phyloP scores from a whole-genome alignment of 2,329 filamentous ascomycete genomes.

The Fusarium floridanum region DNA sequence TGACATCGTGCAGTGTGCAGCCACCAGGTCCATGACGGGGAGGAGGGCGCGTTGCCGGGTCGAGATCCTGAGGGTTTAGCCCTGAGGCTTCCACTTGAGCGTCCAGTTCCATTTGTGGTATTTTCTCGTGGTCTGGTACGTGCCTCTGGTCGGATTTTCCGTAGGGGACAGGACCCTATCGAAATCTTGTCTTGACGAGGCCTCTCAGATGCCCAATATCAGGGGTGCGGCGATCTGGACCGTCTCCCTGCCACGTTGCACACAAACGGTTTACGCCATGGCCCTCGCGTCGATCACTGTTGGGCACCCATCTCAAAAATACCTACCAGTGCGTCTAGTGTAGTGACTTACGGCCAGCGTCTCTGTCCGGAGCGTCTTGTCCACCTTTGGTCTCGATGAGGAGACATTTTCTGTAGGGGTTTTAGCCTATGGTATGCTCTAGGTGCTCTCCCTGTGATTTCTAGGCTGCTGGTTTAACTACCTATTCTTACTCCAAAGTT shows the following conservation, averaged over 20 bases:
- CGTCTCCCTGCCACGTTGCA: background rate
- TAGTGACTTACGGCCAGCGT: background rate
- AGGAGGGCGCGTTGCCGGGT: background rate
- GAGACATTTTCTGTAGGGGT: background rate
- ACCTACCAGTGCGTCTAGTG: background rate
- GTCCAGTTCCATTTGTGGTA: background rate
- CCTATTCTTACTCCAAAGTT: background rate
- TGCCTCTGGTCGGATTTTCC: background rate
- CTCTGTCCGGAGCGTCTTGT: background rate
- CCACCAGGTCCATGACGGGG: constrained; percentile 3
- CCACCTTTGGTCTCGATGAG: background rate
- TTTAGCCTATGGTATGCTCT: no score
- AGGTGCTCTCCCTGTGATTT: background rate
- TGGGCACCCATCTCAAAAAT: background rate
- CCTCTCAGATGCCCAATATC: background rate
- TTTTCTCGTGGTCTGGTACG: background rate
- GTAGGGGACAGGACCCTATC: background rate
- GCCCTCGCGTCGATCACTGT: background rate
- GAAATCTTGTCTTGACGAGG: background rate
- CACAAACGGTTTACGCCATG: background rate
- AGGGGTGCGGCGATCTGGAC: background rate
- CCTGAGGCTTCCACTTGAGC: background rate
- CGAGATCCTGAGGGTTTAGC: background rate
- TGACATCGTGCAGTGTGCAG: constrained; percentile 3
- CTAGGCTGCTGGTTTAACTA: background rate